Base-by-base conservation (phyloP, 768 basidiomycete species). In the Rhodotorula kratochvilovae region DNA sequence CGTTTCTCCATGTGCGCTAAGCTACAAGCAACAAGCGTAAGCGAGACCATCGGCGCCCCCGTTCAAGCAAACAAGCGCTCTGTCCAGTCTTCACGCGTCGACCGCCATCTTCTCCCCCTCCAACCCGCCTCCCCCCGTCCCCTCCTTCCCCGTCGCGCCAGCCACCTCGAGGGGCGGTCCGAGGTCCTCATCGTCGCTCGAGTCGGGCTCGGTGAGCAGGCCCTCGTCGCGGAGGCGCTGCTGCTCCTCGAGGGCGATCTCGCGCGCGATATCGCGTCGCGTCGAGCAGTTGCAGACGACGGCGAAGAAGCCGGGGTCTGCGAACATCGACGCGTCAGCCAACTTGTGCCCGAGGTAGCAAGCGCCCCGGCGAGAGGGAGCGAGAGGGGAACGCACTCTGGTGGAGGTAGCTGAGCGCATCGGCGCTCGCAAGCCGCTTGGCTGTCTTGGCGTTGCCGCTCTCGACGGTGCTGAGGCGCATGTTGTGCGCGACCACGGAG, bases 281-380 rank as follows among this genome's bases (percentile, higher is more conserved):
- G 3, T 46, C 36, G 53, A 8, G 54, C 63, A 64, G 63, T 64
- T n/a, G 54, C 63, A 64, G 15, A 36, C 29, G 43, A 3, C 2
- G 17, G 48, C 19, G 43, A 61, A 70, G 57, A 70, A 70, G 42
- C 51, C 53, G 51, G 51, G 43, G n/a, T 70, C 68, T 70, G 62
- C 33, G n/a, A n/a, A n/a, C n/a, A n/a, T n/a, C n/a, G n/a, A n/a
- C n/a, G n/a, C n/a, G n/a, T n/a, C n/a, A n/a, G n/a, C n/a, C n/a
- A n/a, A n/a, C n/a, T n/a, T n/a, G n/a, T n/a, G n/a, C n/a, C n/a
- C n/a, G n/a, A n/a, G n/a, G n/a, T n/a, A n/a, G n/a, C n/a, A n/a
- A n/a, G n/a, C n/a, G n/a, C n/a, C n/a, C n/a, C n/a, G n/a, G n/a
- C n/a, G n/a, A n/a, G n/a, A n/a, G n/a, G n/a, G n/a, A n/a, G n/a